Conservation (phyloP, 129 eudicot genomes). For the Tagetes patula region DNA sequence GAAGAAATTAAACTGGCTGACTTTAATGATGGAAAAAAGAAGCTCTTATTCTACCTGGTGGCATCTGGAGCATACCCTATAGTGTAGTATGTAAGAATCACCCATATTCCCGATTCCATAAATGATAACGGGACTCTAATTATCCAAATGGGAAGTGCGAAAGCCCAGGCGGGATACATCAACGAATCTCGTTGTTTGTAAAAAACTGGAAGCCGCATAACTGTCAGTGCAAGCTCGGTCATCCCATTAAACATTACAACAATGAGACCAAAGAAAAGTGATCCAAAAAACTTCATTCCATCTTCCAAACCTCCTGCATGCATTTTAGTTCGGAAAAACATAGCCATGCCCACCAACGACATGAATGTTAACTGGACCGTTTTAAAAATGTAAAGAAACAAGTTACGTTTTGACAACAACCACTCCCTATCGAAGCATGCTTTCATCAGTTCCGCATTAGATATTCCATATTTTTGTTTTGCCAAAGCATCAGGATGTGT, state of each 20-base stretch:
- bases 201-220: slow-evolving; percentile 38
- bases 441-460: slow-evolving; percentile 28
- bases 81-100: slow-evolving; percentile 37
- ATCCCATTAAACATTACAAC: slow-evolving; percentile 39
- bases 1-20: neutral
- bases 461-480: slow-evolving; percentile 33
- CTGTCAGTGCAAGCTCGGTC: slow-evolving; percentile 36
- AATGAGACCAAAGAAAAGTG: slow-evolving; percentile 37
- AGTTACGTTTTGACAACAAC: slow-evolving; percentile 40
- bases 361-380: slow-evolving; percentile 35
- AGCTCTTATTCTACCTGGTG: slow-evolving; percentile 21
- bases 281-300: slow-evolving; percentile 35
- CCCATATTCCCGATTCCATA: slow-evolving; percentile 42
- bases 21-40: neutral
- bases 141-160: slow-evolving; percentile 41
- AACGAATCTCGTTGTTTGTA: slow-evolving; percentile 39
- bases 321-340: slow-evolving; percentile 39
- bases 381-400: slow-evolving; percentile 28
- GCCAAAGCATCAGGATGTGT: slow-evolving; percentile 22
- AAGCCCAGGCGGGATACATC: slow-evolving; percentile 39
- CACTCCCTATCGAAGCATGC: slow-evolving; percentile 35
- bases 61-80: slow-evolving; percentile 35
- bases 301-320: slow-evolving; percentile 36
- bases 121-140: slow-evolving; percentile 34
- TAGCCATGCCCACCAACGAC: slow-evolving; percentile 34